phyloP scores from a whole-genome alignment of 2,329 filamentous ascomycete genomes.

The Xylaria sp. region DNA sequence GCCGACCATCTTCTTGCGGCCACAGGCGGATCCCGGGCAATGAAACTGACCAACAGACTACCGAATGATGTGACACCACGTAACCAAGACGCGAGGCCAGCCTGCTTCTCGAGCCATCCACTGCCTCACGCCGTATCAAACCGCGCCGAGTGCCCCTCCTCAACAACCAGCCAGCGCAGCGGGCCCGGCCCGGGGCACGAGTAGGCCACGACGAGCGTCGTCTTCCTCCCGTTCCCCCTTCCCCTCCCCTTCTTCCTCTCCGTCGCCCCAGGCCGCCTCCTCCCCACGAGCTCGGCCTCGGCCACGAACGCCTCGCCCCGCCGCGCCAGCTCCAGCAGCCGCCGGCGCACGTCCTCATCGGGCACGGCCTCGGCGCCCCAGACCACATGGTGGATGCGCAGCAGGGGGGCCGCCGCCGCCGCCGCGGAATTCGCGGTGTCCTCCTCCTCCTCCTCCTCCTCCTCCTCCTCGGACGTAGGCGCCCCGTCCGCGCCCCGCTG shows the following conservation, averaged over 20 bases:
- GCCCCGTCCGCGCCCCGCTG: neutral
- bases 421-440: too few species aligned
- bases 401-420: too few species aligned
- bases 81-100: too few species aligned
- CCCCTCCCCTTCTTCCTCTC: constrained; percentile 4
- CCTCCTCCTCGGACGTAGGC: neutral
- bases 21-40: too few species aligned
- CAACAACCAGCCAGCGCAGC: constrained; percentile 11
- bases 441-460: neutral
- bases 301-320: neutral
- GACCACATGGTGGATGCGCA: constrained; percentile 7
- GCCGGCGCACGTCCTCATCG: neutral
- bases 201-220: constrained; percentile 11
- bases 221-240: neutral
- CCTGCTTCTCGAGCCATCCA: neutral
- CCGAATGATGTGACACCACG: too few species aligned
- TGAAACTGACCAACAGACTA: too few species aligned
- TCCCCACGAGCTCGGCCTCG: constrained; percentile 3
- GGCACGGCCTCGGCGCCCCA: constrained; percentile 7
- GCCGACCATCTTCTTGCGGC: too few species aligned
- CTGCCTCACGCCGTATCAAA: neutral
- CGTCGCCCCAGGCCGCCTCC: neutral
- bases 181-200: neutral
- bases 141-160: constrained; percentile 3
- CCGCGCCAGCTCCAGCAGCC: constrained; percentile 2